A percentile compares a stretch with the other conserved stretches of the same genome.
These are phyloP conservation scores for Enterospora canceri DNA, from an alignment of 371 early-diverging fungal genomes.

Conservation along the genomic window DNA sequence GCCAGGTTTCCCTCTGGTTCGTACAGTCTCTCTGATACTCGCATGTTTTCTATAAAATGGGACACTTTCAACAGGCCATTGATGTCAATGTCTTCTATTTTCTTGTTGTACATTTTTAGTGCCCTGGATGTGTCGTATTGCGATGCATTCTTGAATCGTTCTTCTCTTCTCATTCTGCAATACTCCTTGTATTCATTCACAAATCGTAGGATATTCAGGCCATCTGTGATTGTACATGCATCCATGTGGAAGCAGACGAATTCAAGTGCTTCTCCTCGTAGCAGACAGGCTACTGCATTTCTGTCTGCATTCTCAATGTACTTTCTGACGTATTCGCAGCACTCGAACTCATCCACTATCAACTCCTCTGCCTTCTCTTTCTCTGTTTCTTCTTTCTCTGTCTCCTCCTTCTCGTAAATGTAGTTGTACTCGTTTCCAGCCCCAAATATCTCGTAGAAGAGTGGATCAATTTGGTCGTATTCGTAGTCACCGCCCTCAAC, in stretches of 20 bases:
- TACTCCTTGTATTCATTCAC: constrained; percentile 27
- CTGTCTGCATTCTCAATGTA: not conserved
- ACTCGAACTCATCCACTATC: not conserved
- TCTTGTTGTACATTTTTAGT: constrained; percentile 1
- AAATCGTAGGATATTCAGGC: constrained; percentile 13
- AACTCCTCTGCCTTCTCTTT: not conserved
- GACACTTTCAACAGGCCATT: constrained; percentile 3
- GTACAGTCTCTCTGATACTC: not conserved
- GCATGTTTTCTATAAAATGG: not conserved
- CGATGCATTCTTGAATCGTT: not conserved
- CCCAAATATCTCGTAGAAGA: constrained; percentile 44
- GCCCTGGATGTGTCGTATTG: not conserved
- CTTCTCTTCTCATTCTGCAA: not conserved
- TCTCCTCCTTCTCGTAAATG: constrained; percentile 19
- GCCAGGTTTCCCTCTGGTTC: not conserved
- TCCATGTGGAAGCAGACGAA: constrained; percentile 15
- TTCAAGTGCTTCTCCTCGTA: constrained; percentile 11
- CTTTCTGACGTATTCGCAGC: constrained; percentile 12
- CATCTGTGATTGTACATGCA: constrained; percentile 8
- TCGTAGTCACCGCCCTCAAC: constrained; percentile 1
- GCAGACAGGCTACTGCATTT: constrained; percentile 6
- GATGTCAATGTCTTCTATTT: not conserved
- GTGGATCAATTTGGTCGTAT: constrained; percentile 14
- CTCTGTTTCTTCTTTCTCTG: not conserved
- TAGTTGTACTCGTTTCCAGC: constrained; percentile 41